phyloP scores from a whole-genome alignment of 2,329 filamentous ascomycete species.

The Immersiporthe knoxdaviesiana region DNA sequence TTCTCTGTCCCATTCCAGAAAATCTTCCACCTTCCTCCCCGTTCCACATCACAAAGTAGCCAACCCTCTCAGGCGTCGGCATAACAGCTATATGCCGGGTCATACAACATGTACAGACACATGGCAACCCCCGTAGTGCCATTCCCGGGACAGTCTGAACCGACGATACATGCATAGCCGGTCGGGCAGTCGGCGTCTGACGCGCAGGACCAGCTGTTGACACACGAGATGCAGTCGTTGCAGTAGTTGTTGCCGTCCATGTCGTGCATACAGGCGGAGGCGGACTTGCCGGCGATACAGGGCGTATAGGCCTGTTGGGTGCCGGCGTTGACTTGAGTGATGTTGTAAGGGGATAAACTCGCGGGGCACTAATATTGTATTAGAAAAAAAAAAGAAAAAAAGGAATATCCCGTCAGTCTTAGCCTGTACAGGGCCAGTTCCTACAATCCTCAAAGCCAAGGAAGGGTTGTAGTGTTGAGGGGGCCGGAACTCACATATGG shows the following conservation, averaged over 20 bases:
- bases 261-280: constrained; percentile 6
- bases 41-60: neutral
- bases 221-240: constrained; percentile 10
- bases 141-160: constrained; percentile 4
- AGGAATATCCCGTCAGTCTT: neutral
- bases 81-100: neutral
- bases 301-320: constrained; percentile 1
- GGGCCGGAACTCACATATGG: neutral
- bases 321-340: neutral
- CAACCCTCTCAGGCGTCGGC: neutral
- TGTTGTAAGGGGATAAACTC: neutral
- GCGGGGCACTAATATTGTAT: neutral
- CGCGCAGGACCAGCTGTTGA: constrained; percentile 4
- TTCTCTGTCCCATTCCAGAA: no score
- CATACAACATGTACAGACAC: constrained; percentile 17
- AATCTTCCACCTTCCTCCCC: neutral
- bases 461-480: no score
- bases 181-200: neutral
- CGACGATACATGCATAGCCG: neutral
- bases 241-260: constrained; percentile 7
- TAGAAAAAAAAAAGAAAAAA: neutral
- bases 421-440: no score
- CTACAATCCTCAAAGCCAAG: no score
- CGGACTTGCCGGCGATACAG: neutral
- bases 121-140: constrained; percentile 6